A percentile compares a stretch with the other conserved stretches of the same genome.
Evolutionary conservation across 805 yeast species (phyloP).

Genomic region (Saccharomyces mikatae): DNA sequence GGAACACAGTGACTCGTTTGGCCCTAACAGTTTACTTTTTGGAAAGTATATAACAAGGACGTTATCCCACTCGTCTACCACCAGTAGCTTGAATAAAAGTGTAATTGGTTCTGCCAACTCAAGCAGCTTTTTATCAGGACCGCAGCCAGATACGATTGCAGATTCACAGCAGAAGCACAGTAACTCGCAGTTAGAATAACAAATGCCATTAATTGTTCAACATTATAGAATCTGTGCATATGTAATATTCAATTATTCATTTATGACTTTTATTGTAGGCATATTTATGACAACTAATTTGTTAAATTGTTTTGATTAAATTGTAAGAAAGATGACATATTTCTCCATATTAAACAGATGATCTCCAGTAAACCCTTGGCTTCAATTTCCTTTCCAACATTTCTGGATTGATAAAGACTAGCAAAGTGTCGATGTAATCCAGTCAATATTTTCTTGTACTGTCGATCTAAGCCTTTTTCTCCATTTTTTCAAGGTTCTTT

Average conservation of each 20-base stretch:
- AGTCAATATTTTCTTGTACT: no score
- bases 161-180: background rate
- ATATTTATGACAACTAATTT: background rate
- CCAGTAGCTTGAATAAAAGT: background rate
- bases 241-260: background rate
- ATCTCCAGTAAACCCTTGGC: background rate
- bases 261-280: background rate
- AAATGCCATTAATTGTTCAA: background rate
- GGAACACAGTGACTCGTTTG: background rate
- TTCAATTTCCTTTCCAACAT: background rate
- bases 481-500: slow-evolving; percentile 8
- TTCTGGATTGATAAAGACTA: no score
- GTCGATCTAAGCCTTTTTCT: no score
- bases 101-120: background rate
- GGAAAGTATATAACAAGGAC: background rate
- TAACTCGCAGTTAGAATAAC: background rate
- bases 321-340: background rate
- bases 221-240: background rate
- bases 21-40: background rate
- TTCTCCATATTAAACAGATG: no score
- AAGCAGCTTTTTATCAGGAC: background rate
- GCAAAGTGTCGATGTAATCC: no score
- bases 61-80: background rate
- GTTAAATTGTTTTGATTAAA: background rate
- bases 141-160: background rate